Percentiles rank a stretch among this genome's conserved stretches.
Evolutionary conservation across 768 basidiomycete species (phyloP).

Genomic region (Leucosporidium scottii): DNA sequence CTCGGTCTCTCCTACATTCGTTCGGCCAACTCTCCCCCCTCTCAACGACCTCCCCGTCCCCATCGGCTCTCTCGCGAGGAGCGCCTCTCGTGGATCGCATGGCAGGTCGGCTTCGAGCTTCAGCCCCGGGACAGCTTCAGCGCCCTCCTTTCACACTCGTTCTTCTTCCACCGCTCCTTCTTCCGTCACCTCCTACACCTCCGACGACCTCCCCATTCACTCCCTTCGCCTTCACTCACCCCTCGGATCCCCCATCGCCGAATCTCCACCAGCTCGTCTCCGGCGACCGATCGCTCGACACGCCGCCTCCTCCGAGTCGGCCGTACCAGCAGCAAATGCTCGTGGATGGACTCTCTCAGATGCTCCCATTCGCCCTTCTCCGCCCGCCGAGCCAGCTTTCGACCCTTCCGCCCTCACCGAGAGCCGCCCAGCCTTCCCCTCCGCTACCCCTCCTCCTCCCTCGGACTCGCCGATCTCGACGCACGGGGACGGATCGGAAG

Average conservation of each 20-base stretch:
- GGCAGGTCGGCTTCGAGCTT: constrained; percentile 5
- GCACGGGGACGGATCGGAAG: not conserved
- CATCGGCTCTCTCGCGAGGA: constrained; percentile 16
- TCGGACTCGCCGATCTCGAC: not conserved
- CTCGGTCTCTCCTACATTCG: constrained; percentile 10
- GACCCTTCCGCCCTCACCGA: not conserved
- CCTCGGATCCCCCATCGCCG: not conserved
- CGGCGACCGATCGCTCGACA: not conserved
- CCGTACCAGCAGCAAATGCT: not conserved
- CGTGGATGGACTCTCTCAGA: constrained; percentile 14
- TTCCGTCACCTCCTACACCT: not conserved
- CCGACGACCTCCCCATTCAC: constrained; percentile 17
- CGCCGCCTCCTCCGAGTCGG: not conserved
- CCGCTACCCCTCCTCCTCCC: not conserved
- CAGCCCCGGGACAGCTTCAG: constrained; percentile 3
- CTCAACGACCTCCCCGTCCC: constrained; percentile 18
- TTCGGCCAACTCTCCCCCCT: constrained; percentile 6
- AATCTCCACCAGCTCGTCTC: not conserved
- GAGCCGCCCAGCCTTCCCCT: not conserved
- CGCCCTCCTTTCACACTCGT: constrained; percentile 7
- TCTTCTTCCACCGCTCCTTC: not conserved
- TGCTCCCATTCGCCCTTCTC: not conserved
- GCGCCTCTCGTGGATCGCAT: constrained; percentile 7
- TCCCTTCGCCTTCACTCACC: not conserved
- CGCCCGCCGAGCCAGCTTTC: not conserved